These are phyloP conservation scores for Ogataea haglerorum DNA, from an alignment of 805 yeast species.

Conservation along the genomic window DNA sequence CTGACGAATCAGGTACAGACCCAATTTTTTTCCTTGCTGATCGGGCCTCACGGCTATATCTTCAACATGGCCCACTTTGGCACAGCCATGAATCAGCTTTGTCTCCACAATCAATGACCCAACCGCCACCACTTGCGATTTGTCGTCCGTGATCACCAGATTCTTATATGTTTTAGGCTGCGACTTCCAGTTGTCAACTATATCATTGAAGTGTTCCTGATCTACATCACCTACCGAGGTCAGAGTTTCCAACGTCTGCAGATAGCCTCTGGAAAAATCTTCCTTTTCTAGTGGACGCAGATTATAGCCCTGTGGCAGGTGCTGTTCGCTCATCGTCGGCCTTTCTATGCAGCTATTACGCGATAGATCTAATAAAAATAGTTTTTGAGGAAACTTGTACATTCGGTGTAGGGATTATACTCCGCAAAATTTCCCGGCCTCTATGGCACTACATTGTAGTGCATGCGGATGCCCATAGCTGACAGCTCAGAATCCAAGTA, in stretches of 20 bases:
- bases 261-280: constrained; percentile 63
- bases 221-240: constrained; percentile 82
- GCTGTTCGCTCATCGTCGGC: constrained; percentile 1
- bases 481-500: constrained; percentile 92
- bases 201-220: constrained; percentile 43
- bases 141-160: constrained; percentile 57
- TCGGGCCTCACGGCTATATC: constrained; percentile 77
- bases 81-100: constrained; percentile 80
- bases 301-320: constrained; percentile 62
- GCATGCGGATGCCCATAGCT: constrained; percentile 96
- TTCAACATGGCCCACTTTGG: constrained; percentile 89
- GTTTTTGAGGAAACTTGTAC: background rate
- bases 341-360: background rate
- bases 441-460: constrained; percentile 61
- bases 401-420: constrained; percentile 1
- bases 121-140: constrained; percentile 66
- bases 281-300: constrained; percentile 52
- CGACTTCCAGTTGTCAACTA: constrained; percentile 57
- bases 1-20: constrained; percentile 59
- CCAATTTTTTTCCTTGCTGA: constrained; percentile 84
- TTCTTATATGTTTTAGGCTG: constrained; percentile 57
- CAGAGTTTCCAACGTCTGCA: constrained; percentile 59
- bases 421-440: constrained; percentile 42
- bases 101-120: constrained; percentile 80
- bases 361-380: constrained; percentile 1